A percentile compares a stretch with the other conserved stretches of the same genome.
These are phyloP conservation scores for Bondarzewia mesenterica DNA, from an alignment of 1,284 basidiomycete genomes.

Conservation along the genomic window DNA sequence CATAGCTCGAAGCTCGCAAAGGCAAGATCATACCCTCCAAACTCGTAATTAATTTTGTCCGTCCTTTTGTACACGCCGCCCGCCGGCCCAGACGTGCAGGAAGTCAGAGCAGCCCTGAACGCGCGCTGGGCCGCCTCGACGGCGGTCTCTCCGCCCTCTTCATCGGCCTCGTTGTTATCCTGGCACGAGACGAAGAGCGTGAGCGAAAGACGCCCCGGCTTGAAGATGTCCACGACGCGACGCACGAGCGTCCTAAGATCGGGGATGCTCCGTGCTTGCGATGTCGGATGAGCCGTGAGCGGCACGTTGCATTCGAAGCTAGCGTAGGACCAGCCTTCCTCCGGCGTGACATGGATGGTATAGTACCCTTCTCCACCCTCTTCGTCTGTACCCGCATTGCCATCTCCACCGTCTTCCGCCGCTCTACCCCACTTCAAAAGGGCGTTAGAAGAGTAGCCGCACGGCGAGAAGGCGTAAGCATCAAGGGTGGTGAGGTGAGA, in stretches of 20 bases:
- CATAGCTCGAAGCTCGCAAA: slow-evolving; percentile 79
- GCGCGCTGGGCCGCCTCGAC: slow-evolving; percentile 62
- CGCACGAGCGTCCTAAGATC: slow-evolving; percentile 77
- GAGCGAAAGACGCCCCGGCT: slow-evolving; percentile 80
- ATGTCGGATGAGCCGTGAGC: slow-evolving; percentile 35
- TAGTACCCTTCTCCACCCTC: slow-evolving; percentile 79
- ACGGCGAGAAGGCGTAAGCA: slow-evolving; percentile 91
- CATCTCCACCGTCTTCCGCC: slow-evolving; percentile 13
- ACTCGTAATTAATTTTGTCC: slow-evolving; percentile 98
- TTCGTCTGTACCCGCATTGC: slow-evolving; percentile 8
- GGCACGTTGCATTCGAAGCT: slow-evolving; percentile 99
- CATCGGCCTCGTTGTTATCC: slow-evolving; percentile 40
- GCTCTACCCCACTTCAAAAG: slow-evolving; percentile 61
- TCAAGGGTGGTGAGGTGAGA: slow-evolving; percentile 77
- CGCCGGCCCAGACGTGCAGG: slow-evolving; percentile 5
- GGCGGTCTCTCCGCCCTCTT: slow-evolving; percentile 42
- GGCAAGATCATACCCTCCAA: slow-evolving; percentile 91
- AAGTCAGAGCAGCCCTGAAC: slow-evolving; percentile 53
- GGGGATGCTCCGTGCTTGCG: slow-evolving; percentile 42
- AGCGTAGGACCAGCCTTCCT: slow-evolving; percentile 95
- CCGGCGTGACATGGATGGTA: slow-evolving; percentile 98
- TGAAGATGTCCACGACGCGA: slow-evolving; percentile 89
- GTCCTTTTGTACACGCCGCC: slow-evolving; percentile 57
- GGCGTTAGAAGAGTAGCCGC: slow-evolving; percentile 96
- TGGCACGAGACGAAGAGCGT: slow-evolving; percentile 87